These are phyloP conservation scores for Solanum bulbocastanum DNA, from an alignment of 257 asterid genomes.

Conservation along the genomic window DNA sequence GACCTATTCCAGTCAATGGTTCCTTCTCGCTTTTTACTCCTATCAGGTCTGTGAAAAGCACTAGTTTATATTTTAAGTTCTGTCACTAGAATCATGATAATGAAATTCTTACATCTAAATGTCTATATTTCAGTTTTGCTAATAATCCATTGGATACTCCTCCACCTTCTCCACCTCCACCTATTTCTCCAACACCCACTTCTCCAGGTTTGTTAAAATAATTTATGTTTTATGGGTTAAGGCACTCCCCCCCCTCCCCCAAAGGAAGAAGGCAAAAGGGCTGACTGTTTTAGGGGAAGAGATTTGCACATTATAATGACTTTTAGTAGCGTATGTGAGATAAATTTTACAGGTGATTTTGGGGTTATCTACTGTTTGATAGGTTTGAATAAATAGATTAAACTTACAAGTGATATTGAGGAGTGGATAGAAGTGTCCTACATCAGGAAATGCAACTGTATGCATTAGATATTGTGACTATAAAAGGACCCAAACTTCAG, in stretches of 20 bases:
- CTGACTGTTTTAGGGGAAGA: not conserved
- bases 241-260: not conserved
- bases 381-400: not conserved
- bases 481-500: not conserved
- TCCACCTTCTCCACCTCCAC: slow-evolving; percentile 74
- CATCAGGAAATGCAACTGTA: not conserved
- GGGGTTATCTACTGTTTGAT: not conserved
- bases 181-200: slow-evolving; percentile 43
- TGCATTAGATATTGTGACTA: not conserved
- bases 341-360: not conserved
- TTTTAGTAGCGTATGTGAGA: not conserved
- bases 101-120: slow-evolving; percentile 13
- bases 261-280: not conserved
- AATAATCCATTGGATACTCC: slow-evolving; percentile 34
- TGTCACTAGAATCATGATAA: not conserved
- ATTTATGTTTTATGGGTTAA: too few species aligned
- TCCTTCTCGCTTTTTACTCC: slow-evolving; percentile 91
- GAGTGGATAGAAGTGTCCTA: not conserved
- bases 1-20: slow-evolving; percentile 70
- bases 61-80: not conserved
- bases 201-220: slow-evolving; percentile 30
- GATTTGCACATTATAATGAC: not conserved
- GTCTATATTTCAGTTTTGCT: slow-evolving; percentile 48
- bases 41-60: slow-evolving; percentile 51
- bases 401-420: not conserved